Percentiles rank a stretch among this genome's conserved stretches.
Conservation (phyloP, 1,284 basidiomycete genomes). For the Phlebopus sp. region DNA sequence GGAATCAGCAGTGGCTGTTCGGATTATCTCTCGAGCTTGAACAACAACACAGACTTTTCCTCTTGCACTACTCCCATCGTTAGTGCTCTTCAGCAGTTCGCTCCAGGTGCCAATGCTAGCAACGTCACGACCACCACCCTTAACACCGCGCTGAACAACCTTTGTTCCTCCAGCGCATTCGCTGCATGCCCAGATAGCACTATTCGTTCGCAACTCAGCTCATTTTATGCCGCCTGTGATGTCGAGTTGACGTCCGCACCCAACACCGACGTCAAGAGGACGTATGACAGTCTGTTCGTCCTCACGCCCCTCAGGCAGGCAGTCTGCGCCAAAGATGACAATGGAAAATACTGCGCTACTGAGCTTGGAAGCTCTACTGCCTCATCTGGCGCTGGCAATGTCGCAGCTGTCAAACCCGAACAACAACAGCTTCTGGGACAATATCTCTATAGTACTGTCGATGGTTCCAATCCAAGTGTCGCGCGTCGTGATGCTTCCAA, state of each 20-base stretch:
- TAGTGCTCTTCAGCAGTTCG: constrained; percentile 58
- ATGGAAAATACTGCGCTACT: constrained; percentile 64
- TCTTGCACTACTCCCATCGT: constrained; percentile 67
- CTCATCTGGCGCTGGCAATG: constrained; percentile 17
- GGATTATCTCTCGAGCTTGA: constrained; percentile 59
- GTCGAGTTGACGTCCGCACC: constrained; percentile 59
- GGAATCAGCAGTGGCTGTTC: constrained; percentile 60
- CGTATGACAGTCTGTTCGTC: constrained; percentile 80
- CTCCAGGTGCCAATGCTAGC: constrained; percentile 44
- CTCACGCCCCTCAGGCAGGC: constrained; percentile 63
- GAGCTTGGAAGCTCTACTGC: constrained; percentile 30
- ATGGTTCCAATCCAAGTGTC: constrained; percentile 13
- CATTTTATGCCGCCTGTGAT: constrained; percentile 69
- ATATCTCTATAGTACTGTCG: constrained; percentile 17
- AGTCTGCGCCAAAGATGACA: constrained; percentile 73
- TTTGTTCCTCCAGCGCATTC: constrained; percentile 52
- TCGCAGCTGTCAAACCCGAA: constrained; percentile 16
- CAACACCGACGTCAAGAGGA: constrained; percentile 48
- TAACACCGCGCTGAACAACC: constrained; percentile 47
- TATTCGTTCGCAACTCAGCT: constrained; percentile 59
- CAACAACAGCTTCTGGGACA: constrained; percentile 17
- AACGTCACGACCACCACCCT: constrained; percentile 46
- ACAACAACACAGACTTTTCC: constrained; percentile 56
- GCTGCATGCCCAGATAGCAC: constrained; percentile 54
- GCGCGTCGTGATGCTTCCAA: constrained; percentile 29